A percentile compares a stretch with the other conserved stretches of the same genome.
phyloP scores from a whole-genome alignment of 2,329 filamentous ascomycete genomes.

The Whalleya microplaca region DNA sequence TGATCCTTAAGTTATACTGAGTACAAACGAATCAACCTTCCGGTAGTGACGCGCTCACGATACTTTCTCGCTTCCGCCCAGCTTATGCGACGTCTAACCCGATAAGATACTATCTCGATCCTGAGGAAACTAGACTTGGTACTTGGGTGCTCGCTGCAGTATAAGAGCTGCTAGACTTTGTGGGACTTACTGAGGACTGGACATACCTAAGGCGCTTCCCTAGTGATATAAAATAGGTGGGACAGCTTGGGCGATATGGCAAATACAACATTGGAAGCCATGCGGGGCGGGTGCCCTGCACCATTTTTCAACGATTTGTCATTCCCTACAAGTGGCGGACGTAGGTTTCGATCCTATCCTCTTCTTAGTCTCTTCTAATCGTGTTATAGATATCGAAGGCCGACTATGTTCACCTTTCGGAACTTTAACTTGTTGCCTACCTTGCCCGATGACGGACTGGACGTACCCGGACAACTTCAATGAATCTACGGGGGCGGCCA shows the following conservation, averaged over 20 bases:
- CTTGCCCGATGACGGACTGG: constrained; percentile 87
- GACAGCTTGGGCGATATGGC: constrained; percentile 16
- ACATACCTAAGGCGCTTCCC: not conserved
- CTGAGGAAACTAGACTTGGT: not conserved
- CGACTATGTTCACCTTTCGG: constrained; percentile 58
- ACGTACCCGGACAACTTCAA: constrained; percentile 64
- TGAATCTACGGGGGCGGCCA: constrained; percentile 66
- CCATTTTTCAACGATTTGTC: constrained; percentile 70
- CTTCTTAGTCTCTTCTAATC: constrained; percentile 23
- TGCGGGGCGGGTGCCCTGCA: constrained; percentile 59
- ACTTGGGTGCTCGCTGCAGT: not conserved
- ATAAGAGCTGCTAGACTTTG: not conserved
- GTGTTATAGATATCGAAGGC: constrained; percentile 51
- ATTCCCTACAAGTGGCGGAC: constrained; percentile 52
- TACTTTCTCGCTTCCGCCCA: not conserved
- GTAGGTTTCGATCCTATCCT: constrained; percentile 30
- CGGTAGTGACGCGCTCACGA: not conserved
- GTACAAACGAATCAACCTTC: not conserved
- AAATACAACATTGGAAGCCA: constrained; percentile 16
- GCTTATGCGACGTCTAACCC: not conserved
- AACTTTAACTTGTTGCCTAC: constrained; percentile 75
- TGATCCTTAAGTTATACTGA: not conserved
- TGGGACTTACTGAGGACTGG: constrained; percentile 1
- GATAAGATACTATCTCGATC: not conserved
- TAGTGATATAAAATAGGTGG: constrained; percentile 5